These are phyloP conservation scores for Pichia sp. DNA, from an alignment of 1,139 yeast species.

Conservation along the genomic window DNA sequence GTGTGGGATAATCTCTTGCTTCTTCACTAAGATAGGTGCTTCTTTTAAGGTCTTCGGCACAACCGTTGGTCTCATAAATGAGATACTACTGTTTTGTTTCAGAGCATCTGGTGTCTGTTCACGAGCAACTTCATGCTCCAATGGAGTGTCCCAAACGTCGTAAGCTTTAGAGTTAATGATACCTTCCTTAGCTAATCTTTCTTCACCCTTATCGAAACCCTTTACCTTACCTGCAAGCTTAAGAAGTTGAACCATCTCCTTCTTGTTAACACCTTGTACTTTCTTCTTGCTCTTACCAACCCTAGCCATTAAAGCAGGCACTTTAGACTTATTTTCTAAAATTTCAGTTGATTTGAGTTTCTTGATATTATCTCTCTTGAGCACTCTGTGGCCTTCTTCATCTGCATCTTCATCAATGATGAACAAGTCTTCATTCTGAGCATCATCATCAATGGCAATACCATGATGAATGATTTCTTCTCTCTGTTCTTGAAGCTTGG, in stretches of 20 bases:
- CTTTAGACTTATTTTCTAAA: conserved; percentile 67
- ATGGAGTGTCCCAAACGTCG: conserved; percentile 61
- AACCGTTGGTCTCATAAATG: conserved; percentile 46
- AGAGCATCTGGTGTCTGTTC: conserved; percentile 34
- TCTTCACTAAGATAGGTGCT: conserved; percentile 45
- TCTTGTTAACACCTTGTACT: conserved; percentile 59
- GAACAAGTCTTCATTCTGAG: conserved; percentile 46
- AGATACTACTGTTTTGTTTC: conserved; percentile 35
- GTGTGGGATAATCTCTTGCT: conserved; percentile 50
- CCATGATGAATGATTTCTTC: conserved; percentile 55
- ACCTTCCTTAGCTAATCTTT: conserved; percentile 57
- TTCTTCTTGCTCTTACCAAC: conserved; percentile 27
- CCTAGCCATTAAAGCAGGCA: conserved; percentile 45
- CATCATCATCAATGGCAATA: conserved; percentile 41
- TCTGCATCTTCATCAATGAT: conserved; percentile 70
- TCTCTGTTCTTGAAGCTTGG: conserved; percentile 58
- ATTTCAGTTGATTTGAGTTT: conserved; percentile 69
- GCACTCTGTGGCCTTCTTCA: conserved; percentile 33
- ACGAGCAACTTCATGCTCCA: conserved; percentile 22
- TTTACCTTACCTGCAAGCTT: conserved; percentile 70
- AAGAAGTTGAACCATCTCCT: conserved; percentile 64
- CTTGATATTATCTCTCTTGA: conserved; percentile 36
- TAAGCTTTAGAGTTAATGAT: conserved; percentile 38
- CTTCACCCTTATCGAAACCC: conserved; percentile 46
- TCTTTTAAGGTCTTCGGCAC: conserved; percentile 52